Evolutionary conservation across 2,329 filamentous ascomycete species (phyloP), one percentile per base, ranked within the genome.

Genomic region (Aspergillus ibericus): DNA sequence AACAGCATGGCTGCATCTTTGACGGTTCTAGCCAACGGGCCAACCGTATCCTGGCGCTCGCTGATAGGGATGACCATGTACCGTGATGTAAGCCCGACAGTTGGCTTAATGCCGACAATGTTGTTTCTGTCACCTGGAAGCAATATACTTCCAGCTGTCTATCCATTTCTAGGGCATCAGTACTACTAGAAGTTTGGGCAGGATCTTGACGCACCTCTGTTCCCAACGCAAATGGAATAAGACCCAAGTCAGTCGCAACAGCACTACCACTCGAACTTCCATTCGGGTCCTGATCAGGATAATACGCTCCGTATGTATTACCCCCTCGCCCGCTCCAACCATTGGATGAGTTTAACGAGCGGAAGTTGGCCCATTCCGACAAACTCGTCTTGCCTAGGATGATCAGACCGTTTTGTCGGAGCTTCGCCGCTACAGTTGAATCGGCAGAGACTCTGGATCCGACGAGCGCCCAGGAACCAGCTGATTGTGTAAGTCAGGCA

Each of bases 261-360:
- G 78, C 88, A 63, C 83, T 87, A 0, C 88, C 88, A 35, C 81
- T 83, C 1, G 83, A 87, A 54, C 83, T 86, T 3, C 86, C 86
- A 42, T 76, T 79, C 0, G 88, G 88, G 64, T 88, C 84, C 66
- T 88, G 84, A 1, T 80, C 75, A 1, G 82, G 81, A 63, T 82
- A 83, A 67, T 88, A 90, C 0, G 86, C 85, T 9, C 76, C 87
- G 34, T 81, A 79, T 0, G 81, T 82, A 68, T 90, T 87, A 0
- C 87, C 87, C 7, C 85, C 85, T 59, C 84, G 78, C 0, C 87
- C 83, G 47, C 82, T 85, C 87, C 87, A 90, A 5, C 88, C 88
- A 57, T 84, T 84, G 10, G 72, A 72, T 12, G 67, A 69, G 65
- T 87, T 88, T 9, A 68, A 69, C 3, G 82, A 85, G 9, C 88